Base-by-base conservation (phyloP, 805 yeast genomes). In the Wickerhamomyces chaumierensis region DNA sequence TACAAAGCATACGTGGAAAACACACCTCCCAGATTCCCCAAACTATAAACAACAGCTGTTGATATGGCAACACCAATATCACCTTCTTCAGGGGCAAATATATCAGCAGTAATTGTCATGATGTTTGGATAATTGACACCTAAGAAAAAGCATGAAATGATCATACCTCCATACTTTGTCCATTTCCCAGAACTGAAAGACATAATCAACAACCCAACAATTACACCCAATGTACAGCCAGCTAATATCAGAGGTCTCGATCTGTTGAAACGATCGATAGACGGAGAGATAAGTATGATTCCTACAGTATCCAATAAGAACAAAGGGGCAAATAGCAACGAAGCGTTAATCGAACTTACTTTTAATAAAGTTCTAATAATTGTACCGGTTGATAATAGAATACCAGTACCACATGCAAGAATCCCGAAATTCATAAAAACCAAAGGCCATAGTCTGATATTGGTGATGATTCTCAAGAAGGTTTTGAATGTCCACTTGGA, bases 71-170 rank as follows among this genome's bases (percentile, higher is more conserved):
- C 67, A 7, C 95, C 95, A 36, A 85, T 78, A 51, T 84, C 92
- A 20, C 94, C 94, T 52, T 85, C 79, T 35, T 71, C 65, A 9
- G 71, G 67, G 6, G 69, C 71, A 62, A 84, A 80, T 36, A 82
- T 80, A 50, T 81, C 88, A 1, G 88, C 75, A 0, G 87, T 60
- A 81, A 83, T 74, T 1, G 94, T 72, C 94, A 85, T 85, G 49
- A 78, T 69, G 31, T 81, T 84, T 20, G 95, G 95, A 13, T 83
- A 94, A 0, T 95, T 85, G 17, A 94, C 92, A 11, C 95, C 95
- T 36, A 85, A 66, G 0, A 95, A 95, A 48, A 78, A 81, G 0
- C 95, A 95, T 7, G 84, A 76, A 52, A 85, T 76, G 43, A 85
- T 65, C 38, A 85, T 65, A 1, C 95, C 95, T 6, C 75, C 94